A percentile compares a stretch with the other conserved stretches of the same genome.
Evolutionary conservation across 2,329 filamentous ascomycete genomes (phyloP).

Genomic region (Allantophomopsis lycopodina): DNA sequence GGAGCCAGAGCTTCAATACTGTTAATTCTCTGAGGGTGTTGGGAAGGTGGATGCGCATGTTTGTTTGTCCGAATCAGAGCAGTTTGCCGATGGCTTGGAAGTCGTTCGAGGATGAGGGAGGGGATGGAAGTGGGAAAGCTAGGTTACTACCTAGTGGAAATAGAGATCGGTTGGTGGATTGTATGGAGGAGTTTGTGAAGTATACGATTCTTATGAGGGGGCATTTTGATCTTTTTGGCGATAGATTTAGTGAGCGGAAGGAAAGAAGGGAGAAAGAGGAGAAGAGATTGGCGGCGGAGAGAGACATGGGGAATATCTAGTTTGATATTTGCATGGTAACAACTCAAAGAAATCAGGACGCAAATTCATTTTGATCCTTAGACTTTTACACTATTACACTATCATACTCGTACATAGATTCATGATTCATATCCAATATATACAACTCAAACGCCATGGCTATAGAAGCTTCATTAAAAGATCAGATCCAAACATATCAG

Average conservation of each 20-base stretch:
- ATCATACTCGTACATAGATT: too few relatives aligned
- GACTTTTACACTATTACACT: too few relatives aligned
- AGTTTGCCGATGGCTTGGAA: conserved; percentile 50
- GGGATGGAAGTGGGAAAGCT: conserved; percentile 23
- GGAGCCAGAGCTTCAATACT: conserved; percentile 53
- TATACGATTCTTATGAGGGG: conserved; percentile 51
- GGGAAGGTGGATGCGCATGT: conserved; percentile 60
- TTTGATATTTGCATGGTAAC: neutral
- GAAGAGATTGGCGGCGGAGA: neutral
- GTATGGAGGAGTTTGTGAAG: conserved; percentile 59
- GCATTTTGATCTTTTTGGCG: conserved; percentile 44
- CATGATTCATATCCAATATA: too few relatives aligned
- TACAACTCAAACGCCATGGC: too few relatives aligned
- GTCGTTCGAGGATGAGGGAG: conserved; percentile 37
- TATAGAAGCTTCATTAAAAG: neutral
- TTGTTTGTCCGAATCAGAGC: conserved; percentile 51
- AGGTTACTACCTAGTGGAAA: conserved; percentile 40
- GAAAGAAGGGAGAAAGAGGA: neutral
- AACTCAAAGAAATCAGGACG: too few relatives aligned
- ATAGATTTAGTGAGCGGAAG: conserved; percentile 16
- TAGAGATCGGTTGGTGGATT: conserved; percentile 46
- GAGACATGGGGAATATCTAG: neutral
- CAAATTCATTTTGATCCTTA: too few relatives aligned
- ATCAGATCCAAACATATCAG: conserved; percentile 2
- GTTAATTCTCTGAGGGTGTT: conserved; percentile 52